phyloP scores from a whole-genome alignment of 345 rosid species.

The Salix suchowensis region DNA sequence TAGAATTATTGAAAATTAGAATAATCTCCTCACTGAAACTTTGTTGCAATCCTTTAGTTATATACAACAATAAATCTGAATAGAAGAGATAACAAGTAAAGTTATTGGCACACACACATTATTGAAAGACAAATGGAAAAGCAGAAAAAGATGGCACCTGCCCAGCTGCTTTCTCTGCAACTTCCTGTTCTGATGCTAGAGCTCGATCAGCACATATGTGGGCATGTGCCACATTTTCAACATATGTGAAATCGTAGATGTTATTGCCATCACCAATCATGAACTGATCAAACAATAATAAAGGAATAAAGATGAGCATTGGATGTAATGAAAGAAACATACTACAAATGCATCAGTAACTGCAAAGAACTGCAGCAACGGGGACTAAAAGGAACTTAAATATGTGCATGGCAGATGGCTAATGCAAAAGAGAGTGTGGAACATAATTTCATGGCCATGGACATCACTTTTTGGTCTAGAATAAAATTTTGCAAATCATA shows the following conservation, averaged over 20 bases:
- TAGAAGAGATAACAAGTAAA: too few species aligned
- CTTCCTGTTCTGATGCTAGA: conserved; percentile 70
- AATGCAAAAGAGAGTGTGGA: background rate
- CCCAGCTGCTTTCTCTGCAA: conserved; percentile 76
- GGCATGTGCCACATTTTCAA: conserved; percentile 93
- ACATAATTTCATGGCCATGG: background rate
- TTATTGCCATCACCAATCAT: conserved; percentile 90
- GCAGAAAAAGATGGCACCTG: conserved; percentile 48
- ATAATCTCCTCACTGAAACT: too few species aligned
- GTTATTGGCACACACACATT: too few species aligned
- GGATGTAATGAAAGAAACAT: conserved; percentile 5
- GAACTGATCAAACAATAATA: conserved; percentile 45
- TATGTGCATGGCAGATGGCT: background rate
- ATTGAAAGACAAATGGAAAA: background rate
- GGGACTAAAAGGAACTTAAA: background rate
- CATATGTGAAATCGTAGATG: conserved; percentile 74
- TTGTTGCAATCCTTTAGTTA: too few species aligned
- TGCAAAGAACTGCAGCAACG: background rate
- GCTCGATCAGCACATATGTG: conserved; percentile 93
- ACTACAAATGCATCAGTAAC: background rate
- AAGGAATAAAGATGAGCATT: background rate
- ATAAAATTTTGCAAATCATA: background rate
- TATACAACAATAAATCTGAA: too few species aligned
- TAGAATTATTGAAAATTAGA: too few species aligned
- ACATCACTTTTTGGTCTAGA: background rate